Evolutionary conservation across 179 eudicot species (phyloP).

Genomic region (Silene noctiflora): DNA sequence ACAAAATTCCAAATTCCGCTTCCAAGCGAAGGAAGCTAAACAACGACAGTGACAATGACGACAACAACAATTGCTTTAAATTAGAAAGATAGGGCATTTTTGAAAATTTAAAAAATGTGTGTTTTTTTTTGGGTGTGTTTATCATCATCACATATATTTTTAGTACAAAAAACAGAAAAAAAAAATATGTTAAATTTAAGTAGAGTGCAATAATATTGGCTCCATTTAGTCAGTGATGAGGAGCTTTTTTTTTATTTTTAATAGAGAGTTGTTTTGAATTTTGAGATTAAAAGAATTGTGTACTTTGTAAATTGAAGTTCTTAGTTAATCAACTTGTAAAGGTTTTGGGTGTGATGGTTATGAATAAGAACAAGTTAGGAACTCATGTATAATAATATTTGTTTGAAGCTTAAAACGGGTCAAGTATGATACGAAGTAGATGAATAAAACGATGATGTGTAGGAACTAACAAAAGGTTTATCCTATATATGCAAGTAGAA

Average conservation of each 20-base stretch:
- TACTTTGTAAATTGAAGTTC: not conserved
- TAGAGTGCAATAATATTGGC: conserved; percentile 7
- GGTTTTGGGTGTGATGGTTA: too few relatives aligned
- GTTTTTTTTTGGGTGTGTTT: conserved; percentile 19
- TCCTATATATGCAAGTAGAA: too few relatives aligned
- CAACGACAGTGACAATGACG: not conserved
- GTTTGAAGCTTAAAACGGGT: too few relatives aligned
- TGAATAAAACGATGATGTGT: too few relatives aligned
- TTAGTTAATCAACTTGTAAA: not conserved
- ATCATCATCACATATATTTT: conserved; percentile 13
- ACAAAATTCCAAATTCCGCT: conserved; percentile 25
- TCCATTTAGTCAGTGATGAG: not conserved
- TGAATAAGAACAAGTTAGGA: too few relatives aligned
- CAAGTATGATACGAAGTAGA: too few relatives aligned
- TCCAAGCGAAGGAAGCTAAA: conserved; percentile 53
- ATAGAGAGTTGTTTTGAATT: not conserved
- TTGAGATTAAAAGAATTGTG: not conserved
- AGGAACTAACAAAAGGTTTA: too few relatives aligned
- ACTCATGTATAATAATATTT: too few relatives aligned
- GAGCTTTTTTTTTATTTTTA: not conserved
- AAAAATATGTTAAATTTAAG: conserved; percentile 4
- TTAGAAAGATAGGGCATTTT: conserved; percentile 11
- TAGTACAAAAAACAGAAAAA: conserved; percentile 27
- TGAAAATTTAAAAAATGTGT: not conserved
- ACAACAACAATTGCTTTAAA: not conserved